phyloP scores from a whole-genome alignment of 2,329 filamentous ascomycete genomes.

The Botrytis porri region DNA sequence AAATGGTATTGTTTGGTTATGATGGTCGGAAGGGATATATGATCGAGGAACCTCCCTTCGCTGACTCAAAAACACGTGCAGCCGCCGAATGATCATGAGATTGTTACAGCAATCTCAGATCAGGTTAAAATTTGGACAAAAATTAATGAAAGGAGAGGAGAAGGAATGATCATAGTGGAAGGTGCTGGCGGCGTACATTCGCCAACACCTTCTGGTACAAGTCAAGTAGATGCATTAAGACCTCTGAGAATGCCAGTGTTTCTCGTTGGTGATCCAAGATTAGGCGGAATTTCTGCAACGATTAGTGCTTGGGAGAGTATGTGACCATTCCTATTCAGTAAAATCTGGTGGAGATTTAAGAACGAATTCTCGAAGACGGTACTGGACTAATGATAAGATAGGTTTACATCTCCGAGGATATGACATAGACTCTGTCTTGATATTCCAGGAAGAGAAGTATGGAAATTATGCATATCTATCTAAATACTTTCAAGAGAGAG shows the following conservation, averaged over 20 bases:
- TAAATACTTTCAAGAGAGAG: slow-evolving; percentile 62
- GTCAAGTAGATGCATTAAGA: slow-evolving; percentile 75
- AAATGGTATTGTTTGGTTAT: not conserved
- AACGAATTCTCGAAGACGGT: fast-evolving
- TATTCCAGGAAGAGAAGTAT: slow-evolving; percentile 66
- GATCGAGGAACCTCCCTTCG: slow-evolving; percentile 32
- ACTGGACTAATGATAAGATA: slow-evolving; percentile 16
- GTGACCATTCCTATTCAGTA: not conserved
- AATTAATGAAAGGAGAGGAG: slow-evolving; percentile 9
- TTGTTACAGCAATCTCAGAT: slow-evolving; percentile 13
- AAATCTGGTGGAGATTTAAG: too few species aligned
- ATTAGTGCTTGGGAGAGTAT: slow-evolving; percentile 70
- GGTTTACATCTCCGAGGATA: slow-evolving; percentile 76
- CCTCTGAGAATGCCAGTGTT: slow-evolving; percentile 71
- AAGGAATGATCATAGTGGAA: slow-evolving; percentile 68
- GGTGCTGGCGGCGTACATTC: slow-evolving; percentile 82
- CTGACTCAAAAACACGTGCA: slow-evolving; percentile 38
- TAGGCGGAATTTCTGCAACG: slow-evolving; percentile 78
- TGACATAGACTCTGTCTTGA: slow-evolving; percentile 65
- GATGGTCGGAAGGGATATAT: not conserved
- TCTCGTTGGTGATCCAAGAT: slow-evolving; percentile 69
- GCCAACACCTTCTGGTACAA: slow-evolving; percentile 70
- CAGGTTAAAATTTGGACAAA: slow-evolving; percentile 12
- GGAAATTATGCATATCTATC: slow-evolving; percentile 65
- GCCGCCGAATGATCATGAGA: slow-evolving; percentile 18